Base-by-base conservation (phyloP, 1,139 yeast genomes). In the Yamadazyma pseudoaaseri region DNA sequence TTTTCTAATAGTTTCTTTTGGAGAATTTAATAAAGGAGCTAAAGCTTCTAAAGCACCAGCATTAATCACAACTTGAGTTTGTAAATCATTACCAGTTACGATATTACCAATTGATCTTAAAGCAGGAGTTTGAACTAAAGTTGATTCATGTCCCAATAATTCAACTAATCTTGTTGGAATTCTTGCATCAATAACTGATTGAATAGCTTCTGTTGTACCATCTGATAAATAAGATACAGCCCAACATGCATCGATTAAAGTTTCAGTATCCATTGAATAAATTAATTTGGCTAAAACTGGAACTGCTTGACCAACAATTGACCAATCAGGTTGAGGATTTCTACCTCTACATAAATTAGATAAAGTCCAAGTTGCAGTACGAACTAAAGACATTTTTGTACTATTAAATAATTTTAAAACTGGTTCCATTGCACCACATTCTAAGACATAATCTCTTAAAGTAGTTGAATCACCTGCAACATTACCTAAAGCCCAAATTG, bases 401-500 rank as follows among this genome's bases (percentile, higher is more conserved):
- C 86, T 76, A 56, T 80, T 79, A 63, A 92, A 85, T 42, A 92
- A 70, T 20, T 77, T 70, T 52, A 92, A 72, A 38, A 92, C 86
- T 6, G 97, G 96, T 41, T 78, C 82, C 83, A 92, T 83, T 20
- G 97, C 97, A 43, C 86, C 82, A 51, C 89, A 82, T 29, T 73
- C 66, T 49, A 92, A 73, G 27, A 92, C 98, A 49, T 74, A 81
- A 63, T 92, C 97, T 65, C 98, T 79, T 70, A 82, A 87, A 36
- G 73, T 73, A 12, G 96, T 76, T 14, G 96, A 86, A 60, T 92
- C 98, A 62, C 98, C 98, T 20, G 98, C 97, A 59, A 92, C 96
- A 60, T 92, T 94, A 62, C 98, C 98, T 50, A 92, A 71, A 24
- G 98, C 98, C 98, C 98, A 92, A 49, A 92, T 92, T 14, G 97